phyloP scores from a whole-genome alignment of 345 rosid species.

The Viola odorata region DNA sequence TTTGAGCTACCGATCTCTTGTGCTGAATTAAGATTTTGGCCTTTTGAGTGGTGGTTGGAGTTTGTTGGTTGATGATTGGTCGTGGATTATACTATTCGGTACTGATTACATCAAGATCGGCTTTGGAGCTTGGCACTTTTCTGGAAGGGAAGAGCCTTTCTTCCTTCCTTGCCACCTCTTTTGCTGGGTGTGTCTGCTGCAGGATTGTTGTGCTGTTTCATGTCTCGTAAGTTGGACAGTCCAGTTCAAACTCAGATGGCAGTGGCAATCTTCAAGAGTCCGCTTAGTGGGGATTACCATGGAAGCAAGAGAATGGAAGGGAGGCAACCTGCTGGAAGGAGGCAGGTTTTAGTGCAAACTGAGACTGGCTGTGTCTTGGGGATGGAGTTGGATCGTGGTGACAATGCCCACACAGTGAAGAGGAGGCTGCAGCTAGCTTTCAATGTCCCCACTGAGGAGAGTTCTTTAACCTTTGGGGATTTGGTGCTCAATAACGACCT shows the following conservation, averaged over 20 bases:
- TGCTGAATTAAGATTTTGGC: neutral
- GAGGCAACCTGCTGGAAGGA: slow-evolving; percentile 68
- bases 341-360: slow-evolving; percentile 89
- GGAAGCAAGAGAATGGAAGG: slow-evolving; percentile 53
- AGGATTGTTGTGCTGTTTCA: slow-evolving; percentile 43
- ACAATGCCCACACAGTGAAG: slow-evolving; percentile 88
- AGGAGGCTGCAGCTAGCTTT: slow-evolving; percentile 92
- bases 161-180: slow-evolving; percentile 33
- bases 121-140: slow-evolving; percentile 38
- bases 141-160: slow-evolving; percentile 44
- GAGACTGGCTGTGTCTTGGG: slow-evolving; percentile 96
- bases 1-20: neutral
- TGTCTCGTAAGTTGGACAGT: slow-evolving; percentile 85
- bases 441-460: slow-evolving; percentile 73
- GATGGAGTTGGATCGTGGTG: slow-evolving; percentile 96
- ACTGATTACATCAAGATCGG: slow-evolving; percentile 19
- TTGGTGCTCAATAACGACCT: slow-evolving; percentile 80
- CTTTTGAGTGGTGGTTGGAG: slow-evolving; percentile 14
- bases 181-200: slow-evolving; percentile 27
- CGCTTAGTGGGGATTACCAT: slow-evolving; percentile 58
- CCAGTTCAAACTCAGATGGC: slow-evolving; percentile 99
- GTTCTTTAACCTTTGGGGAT: slow-evolving; percentile 81
- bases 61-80: slow-evolving; percentile 46
- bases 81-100: slow-evolving; percentile 14
- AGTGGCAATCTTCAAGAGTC: slow-evolving; percentile 68